A percentile compares a stretch with the other conserved stretches of the same genome.
Conservation (phyloP, 495 filamentous ascomycete species). For the Xylaria venustula region DNA sequence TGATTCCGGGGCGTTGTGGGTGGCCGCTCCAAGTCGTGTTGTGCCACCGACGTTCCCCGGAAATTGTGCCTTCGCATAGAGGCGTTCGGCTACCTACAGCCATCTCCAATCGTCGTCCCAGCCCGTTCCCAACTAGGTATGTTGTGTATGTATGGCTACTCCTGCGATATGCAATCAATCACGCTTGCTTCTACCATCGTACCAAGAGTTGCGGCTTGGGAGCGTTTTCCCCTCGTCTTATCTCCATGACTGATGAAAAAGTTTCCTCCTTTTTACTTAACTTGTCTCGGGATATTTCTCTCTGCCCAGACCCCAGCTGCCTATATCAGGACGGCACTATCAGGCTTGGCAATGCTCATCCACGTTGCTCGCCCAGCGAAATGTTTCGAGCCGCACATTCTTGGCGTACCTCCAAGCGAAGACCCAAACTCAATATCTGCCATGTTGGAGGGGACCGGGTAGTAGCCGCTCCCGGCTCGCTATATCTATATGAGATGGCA, state of each 20-base stretch:
- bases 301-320: neutral
- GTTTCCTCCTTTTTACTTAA: too few species aligned
- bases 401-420: constrained; percentile 9
- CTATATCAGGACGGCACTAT: neutral
- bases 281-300: too few species aligned
- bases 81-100: too few species aligned
- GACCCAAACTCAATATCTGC: neutral
- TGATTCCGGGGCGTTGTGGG: neutral
- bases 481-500: neutral
- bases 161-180: too few species aligned
- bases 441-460: neutral
- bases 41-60: neutral
- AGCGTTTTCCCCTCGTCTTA: too few species aligned
- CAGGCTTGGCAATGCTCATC: neutral
- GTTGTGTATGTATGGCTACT: too few species aligned
- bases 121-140: too few species aligned
- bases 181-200: too few species aligned
- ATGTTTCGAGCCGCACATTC: constrained; percentile 4
- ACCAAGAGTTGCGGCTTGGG: too few species aligned
- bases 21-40: neutral
- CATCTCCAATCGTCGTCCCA: too few species aligned
- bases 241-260: neutral
- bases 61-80: neutral
- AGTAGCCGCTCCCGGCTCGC: neutral
- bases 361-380: neutral